phyloP scores from a whole-genome alignment of 2,329 filamentous ascomycete genomes.

The Hypoxylon sp. region DNA sequence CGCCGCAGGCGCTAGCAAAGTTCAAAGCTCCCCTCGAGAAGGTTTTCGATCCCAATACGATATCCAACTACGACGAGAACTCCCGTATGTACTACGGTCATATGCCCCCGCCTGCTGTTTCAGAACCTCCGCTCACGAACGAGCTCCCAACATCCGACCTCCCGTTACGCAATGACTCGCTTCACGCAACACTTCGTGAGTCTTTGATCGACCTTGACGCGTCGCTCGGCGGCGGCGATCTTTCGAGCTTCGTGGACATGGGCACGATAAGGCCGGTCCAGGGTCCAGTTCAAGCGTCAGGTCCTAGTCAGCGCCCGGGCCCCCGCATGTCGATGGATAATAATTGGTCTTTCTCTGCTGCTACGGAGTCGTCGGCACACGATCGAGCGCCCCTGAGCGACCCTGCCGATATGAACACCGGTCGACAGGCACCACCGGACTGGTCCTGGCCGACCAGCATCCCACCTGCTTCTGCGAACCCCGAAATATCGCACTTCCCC shows the following conservation, averaged over 20 bases:
- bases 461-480: conserved; percentile 64
- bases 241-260: conserved; percentile 70
- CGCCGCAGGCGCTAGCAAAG: conserved; percentile 69
- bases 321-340: conserved; percentile 63
- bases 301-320: conserved; percentile 48
- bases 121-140: conserved; percentile 36
- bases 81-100: conserved; percentile 70
- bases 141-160: conserved; percentile 62
- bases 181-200: conserved; percentile 65
- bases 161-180: conserved; percentile 68
- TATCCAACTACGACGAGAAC: conserved; percentile 73
- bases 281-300: conserved; percentile 22
- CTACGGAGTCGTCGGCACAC: conserved; percentile 53
- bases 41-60: conserved; percentile 74
- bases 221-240: conserved; percentile 66
- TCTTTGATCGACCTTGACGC: conserved; percentile 74
- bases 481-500: conserved; percentile 64
- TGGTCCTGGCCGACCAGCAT: conserved; percentile 70
- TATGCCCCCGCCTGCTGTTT: conserved; percentile 50
- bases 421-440: conserved; percentile 64
- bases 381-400: conserved; percentile 67
- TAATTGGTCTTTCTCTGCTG: conserved; percentile 58
- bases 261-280: conserved; percentile 67
- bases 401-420: conserved; percentile 65
- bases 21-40: conserved; percentile 72